Base-by-base conservation (phyloP, 805 yeast species). In the Pichia sporocuriosa region DNA sequence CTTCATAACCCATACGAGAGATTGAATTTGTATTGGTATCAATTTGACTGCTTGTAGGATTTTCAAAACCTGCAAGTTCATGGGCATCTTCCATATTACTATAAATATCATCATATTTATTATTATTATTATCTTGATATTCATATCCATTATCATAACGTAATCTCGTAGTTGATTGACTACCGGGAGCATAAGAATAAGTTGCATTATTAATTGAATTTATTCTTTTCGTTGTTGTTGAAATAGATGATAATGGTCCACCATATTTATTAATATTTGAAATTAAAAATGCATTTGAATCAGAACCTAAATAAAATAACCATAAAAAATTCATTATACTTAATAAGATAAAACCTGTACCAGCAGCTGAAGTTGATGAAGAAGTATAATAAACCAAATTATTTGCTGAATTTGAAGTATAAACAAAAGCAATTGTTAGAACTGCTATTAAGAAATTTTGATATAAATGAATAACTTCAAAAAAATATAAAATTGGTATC, bases 281-380 rank as follows among this genome's bases (percentile, higher is more conserved):
- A 58, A 85, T 87, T 9, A 85, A 68, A 26, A 95, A 90, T n/a
- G 94, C 81, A 39, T 84, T 84, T 40, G 85, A 84, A 47, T 90
- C 90, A 20, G 94, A 83, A 23, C 97, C 97, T 58, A 82, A 85
- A 63, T 87, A 89, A 45, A 87, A 68, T 34, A 90, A 69, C 96
- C 96, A 93, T 45, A 84, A 65, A 36, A 89, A 58, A 59, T 93
- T 87, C 46, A 86, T 69, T 61, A 90, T 86, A 15, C 93, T 79
- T 34, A 87, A 66, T 37, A 90, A 67, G 43, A 90, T 84, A 50
- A 85, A 82, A 6, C 98, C 97, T 0, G 97, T 96, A 3, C 95
- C 84, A 7, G 95, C 89, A 21, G 96, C 94, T 39, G 84, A 84
- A 46, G 75, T 70, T 13, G 81, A 75, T 0, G 93, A 69, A 16